phyloP scores from a whole-genome alignment of 352 stramenopile genomes.

The Elongisporangium prolatum region DNA sequence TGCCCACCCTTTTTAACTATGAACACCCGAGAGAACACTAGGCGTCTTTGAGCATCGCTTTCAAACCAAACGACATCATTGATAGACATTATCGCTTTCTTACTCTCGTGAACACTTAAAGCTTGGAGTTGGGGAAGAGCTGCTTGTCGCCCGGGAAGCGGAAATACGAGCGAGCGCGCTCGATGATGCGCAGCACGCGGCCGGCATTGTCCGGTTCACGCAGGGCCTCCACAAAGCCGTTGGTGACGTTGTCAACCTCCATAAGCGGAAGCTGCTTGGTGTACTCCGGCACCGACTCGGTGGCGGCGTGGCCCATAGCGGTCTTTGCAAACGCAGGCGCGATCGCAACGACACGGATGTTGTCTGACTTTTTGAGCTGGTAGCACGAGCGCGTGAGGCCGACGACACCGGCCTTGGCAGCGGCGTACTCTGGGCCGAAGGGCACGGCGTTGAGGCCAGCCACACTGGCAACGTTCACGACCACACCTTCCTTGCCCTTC shows the following conservation, averaged over 20 bases:
- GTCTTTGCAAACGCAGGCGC: slow-evolving; percentile 70
- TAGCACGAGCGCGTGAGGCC: slow-evolving; percentile 67
- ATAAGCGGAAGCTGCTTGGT: slow-evolving; percentile 51
- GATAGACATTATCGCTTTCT: neutral
- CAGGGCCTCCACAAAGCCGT: slow-evolving; percentile 45
- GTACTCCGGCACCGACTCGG: slow-evolving; percentile 32
- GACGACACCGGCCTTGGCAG: slow-evolving; percentile 71
- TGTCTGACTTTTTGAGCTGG: slow-evolving; percentile 51
- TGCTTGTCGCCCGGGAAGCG: slow-evolving; percentile 68
- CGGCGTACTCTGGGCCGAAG: slow-evolving; percentile 64
- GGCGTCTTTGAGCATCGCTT: neutral
- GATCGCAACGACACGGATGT: slow-evolving; percentile 67
- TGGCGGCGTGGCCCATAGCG: slow-evolving; percentile 43
- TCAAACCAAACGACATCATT: neutral
- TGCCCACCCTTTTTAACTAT: slow-evolving; percentile 1
- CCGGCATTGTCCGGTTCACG: slow-evolving; percentile 54
- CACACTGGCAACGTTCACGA: slow-evolving; percentile 73
- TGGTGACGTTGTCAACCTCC: slow-evolving; percentile 41
- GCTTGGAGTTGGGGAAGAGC: slow-evolving; percentile 63
- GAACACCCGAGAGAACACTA: neutral
- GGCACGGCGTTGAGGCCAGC: slow-evolving; percentile 42
- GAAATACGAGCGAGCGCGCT: slow-evolving; percentile 44
- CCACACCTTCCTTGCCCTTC: slow-evolving; percentile 51
- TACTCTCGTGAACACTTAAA: slow-evolving; percentile 26
- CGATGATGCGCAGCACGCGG: slow-evolving; percentile 53